Base-by-base conservation (phyloP, 1,284 basidiomycete species). In the Volvariella surrecta region DNA sequence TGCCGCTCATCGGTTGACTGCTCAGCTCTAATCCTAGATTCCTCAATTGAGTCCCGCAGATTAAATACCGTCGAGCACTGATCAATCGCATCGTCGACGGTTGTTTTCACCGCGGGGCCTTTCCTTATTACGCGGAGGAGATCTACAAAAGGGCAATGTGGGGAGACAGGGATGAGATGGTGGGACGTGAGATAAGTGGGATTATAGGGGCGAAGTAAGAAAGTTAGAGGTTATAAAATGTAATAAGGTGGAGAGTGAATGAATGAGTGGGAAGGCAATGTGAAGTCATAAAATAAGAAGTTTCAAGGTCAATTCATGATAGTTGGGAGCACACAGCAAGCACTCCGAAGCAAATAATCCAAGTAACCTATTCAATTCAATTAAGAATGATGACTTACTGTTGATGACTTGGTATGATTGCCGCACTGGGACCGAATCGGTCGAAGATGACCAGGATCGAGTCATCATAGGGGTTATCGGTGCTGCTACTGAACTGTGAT, bases 11-110 rank as follows among this genome's bases (percentile, higher is more conserved):
- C 84, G 8, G 76, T 71, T 0, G 83, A 74, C 49, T 90, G 78
- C 56, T 90, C 89, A 1, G 93, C 92, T 9, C 70, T 70, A 24
- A 71, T 59, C 19, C 89, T 73, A 3, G 79, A 71, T 20, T 91
- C 82, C 54, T 99, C 95, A 45, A 99, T 97, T 0, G 88, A 76
- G 49, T 95, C 89, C 28, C 93, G 78, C 30, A 89, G 63, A 58
- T 98, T 95, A 59, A 85, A 78, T 0, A 92, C 81, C n/a, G 81
- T 71, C 13, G 82, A 77, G 54, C 92, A 94, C 49, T 80, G 81
- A 55, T 97, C 93, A 49, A 99, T 87, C 4, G 88, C 91, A 44
- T 92, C 83, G 56, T 99, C 95, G 1, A 99, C 94, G 3, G 74
- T 73, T 50, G 73, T 74, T 65, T 98, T 99, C 20, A 97, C 89